Evolutionary conservation across 192 early-diverging fungal genomes (phyloP).

Genomic region (Dissophora ornata): DNA sequence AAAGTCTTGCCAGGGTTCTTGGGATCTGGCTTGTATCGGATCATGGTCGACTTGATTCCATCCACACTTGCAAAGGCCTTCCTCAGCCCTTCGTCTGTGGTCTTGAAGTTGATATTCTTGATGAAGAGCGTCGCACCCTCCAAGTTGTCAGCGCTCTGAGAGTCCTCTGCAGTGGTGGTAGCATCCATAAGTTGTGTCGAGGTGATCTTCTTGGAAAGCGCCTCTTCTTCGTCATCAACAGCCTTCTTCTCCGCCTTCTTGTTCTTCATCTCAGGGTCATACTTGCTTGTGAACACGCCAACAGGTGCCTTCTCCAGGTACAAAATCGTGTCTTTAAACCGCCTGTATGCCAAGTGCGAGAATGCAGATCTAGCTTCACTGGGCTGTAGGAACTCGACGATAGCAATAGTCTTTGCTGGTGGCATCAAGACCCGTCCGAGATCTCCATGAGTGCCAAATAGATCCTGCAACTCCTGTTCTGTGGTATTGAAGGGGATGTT

Average conservation of each 20-base stretch:
- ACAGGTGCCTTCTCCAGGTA: constrained; percentile 95
- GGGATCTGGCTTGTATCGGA: constrained; percentile 87
- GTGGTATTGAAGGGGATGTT: constrained; percentile 89
- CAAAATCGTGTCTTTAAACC: constrained; percentile 90
- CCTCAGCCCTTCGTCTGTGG: constrained; percentile 80
- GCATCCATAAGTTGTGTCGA: constrained; percentile 62
- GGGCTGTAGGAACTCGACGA: constrained; percentile 92
- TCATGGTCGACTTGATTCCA: constrained; percentile 84
- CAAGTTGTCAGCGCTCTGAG: constrained; percentile 66
- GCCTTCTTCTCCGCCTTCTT: constrained; percentile 50
- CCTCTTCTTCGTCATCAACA: constrained; percentile 48
- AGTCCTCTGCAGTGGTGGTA: constrained; percentile 49
- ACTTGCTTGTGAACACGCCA: constrained; percentile 77
- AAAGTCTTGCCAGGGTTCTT: constrained; percentile 82
- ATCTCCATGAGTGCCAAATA: constrained; percentile 91
- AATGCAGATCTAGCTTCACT: constrained; percentile 94
- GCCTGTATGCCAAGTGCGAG: constrained; percentile 87
- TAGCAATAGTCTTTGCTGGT: constrained; percentile 91
- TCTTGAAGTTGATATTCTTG: constrained; percentile 96
- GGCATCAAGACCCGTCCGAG: constrained; percentile 93
- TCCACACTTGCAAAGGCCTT: constrained; percentile 78
- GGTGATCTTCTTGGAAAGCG: constrained; percentile 53
- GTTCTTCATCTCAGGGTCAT: constrained; percentile 56
- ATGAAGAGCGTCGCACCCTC: constrained; percentile 86
- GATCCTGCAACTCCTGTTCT: constrained; percentile 80